These are phyloP conservation scores for Penicillium waksmanii DNA, from an alignment of 495 filamentous ascomycete species.

Conservation along the genomic window DNA sequence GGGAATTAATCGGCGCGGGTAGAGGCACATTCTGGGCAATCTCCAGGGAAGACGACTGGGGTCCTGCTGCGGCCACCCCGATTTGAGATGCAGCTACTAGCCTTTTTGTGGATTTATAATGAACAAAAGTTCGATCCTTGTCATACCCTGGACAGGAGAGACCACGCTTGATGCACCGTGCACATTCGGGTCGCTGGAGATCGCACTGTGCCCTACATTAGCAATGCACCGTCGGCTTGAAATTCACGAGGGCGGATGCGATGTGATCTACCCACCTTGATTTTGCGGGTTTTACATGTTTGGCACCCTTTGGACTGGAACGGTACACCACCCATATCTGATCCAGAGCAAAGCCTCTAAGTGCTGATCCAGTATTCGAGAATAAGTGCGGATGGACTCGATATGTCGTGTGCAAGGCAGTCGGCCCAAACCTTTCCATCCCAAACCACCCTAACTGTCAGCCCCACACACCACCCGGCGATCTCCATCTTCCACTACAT, in stretches of 20 bases:
- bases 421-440: background rate
- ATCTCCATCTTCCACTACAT: background rate
- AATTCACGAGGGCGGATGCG: background rate
- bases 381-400: background rate
- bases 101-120: background rate
- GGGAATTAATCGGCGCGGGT: background rate
- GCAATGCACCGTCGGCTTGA: background rate
- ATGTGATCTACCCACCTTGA: slow-evolving; percentile 2
- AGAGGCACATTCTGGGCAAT: background rate
- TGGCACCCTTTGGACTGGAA: slow-evolving; percentile 2
- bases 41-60: background rate
- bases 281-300: slow-evolving; percentile 4
- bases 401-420: background rate
- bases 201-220: background rate
- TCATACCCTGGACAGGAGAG: background rate
- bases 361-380: background rate
- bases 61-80: background rate
- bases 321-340: slow-evolving; percentile 1
- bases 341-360: background rate
- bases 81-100: background rate
- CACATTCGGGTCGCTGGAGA: slow-evolving; percentile 3
- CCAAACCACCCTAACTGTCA: background rate
- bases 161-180: slow-evolving; percentile 1
- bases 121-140: slow-evolving; percentile 2
- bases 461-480: background rate